These are phyloP conservation scores for Teunomyces lycoperdinae DNA, from an alignment of 805 yeast genomes.

Conservation along the genomic window DNA sequence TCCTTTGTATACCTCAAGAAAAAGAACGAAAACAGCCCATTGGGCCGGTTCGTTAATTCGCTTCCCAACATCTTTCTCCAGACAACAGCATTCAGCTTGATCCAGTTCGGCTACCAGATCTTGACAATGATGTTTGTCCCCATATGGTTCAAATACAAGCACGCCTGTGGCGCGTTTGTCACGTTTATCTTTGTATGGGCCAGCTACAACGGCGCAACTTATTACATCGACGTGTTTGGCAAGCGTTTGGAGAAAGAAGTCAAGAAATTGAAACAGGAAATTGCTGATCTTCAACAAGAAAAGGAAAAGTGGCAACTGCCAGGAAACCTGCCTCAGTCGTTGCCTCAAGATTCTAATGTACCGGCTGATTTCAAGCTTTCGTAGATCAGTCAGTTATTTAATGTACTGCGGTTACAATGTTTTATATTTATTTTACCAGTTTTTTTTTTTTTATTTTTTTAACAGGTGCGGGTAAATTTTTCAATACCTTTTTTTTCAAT, in stretches of 20 bases:
- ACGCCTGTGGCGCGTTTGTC: conserved; percentile 66
- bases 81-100: conserved; percentile 77
- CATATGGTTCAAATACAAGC: conserved; percentile 72
- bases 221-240: conserved; percentile 89
- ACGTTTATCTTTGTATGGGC: conserved; percentile 74
- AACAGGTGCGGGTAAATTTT: conserved; percentile 4
- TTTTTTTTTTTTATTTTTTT: neutral
- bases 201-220: conserved; percentile 91
- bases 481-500: neutral
- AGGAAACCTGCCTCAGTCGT: neutral
- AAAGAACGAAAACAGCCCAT: conserved; percentile 56
- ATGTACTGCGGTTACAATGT: neutral
- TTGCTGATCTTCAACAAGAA: conserved; percentile 53
- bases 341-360: conserved; percentile 1
- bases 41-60: conserved; percentile 77
- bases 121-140: conserved; percentile 88
- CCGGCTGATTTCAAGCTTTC: neutral
- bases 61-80: conserved; percentile 82
- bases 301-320: conserved; percentile 10
- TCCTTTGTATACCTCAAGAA: conserved; percentile 82
- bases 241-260: conserved; percentile 87
- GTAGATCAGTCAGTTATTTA: neutral
- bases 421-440: too few relatives aligned
- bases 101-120: conserved; percentile 85
- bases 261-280: conserved; percentile 62